Conservation (phyloP, 2,329 filamentous ascomycete species). For the Reticulascus tulasneorum region DNA sequence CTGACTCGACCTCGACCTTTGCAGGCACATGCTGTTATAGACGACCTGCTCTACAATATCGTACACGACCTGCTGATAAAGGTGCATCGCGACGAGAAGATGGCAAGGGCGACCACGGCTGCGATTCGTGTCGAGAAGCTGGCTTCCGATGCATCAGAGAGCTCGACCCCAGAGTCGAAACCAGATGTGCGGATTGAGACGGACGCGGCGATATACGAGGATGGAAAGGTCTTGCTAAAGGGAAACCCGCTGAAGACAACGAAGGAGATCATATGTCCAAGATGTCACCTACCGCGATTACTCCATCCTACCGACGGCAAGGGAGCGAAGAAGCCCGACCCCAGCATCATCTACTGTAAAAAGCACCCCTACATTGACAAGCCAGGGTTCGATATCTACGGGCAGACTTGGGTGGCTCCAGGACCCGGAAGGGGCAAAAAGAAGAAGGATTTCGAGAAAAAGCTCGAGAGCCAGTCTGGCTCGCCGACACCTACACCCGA, state of each 20-base stretch:
- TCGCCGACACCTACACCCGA: constrained; percentile 43
- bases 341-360: constrained; percentile 71
- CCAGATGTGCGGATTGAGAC: constrained; percentile 59
- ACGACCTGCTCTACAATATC: constrained; percentile 73
- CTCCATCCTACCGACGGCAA: constrained; percentile 69
- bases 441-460: constrained; percentile 76
- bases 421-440: constrained; percentile 69
- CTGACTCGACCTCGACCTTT: constrained; percentile 7
- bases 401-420: constrained; percentile 73
- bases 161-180: constrained; percentile 47
- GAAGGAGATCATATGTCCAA: constrained; percentile 67
- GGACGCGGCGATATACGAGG: constrained; percentile 65
- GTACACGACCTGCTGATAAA: constrained; percentile 71
- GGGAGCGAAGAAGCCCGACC: constrained; percentile 61
- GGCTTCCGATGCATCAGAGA: constrained; percentile 51
- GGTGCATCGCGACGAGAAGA: constrained; percentile 75
- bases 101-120: constrained; percentile 62
- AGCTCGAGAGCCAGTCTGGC: constrained; percentile 48
- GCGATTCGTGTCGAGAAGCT: constrained; percentile 62
- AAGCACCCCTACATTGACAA: constrained; percentile 74
- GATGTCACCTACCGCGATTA: constrained; percentile 70
- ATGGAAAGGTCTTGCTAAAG: constrained; percentile 64
- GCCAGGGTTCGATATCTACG: constrained; percentile 75
- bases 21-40: constrained; percentile 63
- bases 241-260: constrained; percentile 70